Percentiles rank a stretch among this genome's conserved stretches.
These are phyloP conservation scores for Trifolium dubium DNA, from an alignment of 306 rosid species.

Conservation along the genomic window DNA sequence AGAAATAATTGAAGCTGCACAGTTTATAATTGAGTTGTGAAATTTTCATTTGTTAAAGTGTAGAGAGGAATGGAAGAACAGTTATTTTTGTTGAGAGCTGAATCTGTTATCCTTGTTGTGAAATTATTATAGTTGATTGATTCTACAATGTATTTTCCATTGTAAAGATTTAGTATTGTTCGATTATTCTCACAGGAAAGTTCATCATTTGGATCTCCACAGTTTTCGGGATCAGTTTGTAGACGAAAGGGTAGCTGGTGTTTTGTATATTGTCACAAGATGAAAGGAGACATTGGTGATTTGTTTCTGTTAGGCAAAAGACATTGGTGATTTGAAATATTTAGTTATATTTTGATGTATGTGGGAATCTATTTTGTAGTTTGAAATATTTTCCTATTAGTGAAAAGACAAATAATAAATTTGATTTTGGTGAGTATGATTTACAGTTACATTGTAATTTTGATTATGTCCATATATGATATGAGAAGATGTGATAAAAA, in stretches of 20 bases:
- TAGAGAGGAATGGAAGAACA: slow-evolving; percentile 33
- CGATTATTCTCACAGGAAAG: slow-evolving; percentile 22
- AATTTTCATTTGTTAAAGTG: slow-evolving; percentile 30
- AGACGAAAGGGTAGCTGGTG: slow-evolving; percentile 33
- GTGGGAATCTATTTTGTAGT: not conserved
- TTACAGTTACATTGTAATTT: slow-evolving; percentile 15
- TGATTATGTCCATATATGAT: not conserved
- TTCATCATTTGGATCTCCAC: slow-evolving; percentile 26
- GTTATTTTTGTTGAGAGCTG: not conserved
- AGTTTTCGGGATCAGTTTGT: slow-evolving; percentile 17
- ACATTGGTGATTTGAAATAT: too few relatives aligned
- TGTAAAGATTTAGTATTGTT: slow-evolving; percentile 2
- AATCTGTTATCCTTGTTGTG: slow-evolving; percentile 29
- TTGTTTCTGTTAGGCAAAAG: slow-evolving; percentile 3
- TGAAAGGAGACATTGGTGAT: slow-evolving; percentile 10
- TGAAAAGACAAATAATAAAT: not conserved
- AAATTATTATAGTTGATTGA: slow-evolving; percentile 27
- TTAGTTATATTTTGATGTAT: not conserved
- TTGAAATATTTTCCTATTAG: not conserved
- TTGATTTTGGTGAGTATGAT: not conserved
- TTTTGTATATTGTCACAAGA: slow-evolving; percentile 30
- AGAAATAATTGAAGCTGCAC: not conserved
- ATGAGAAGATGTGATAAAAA: not conserved
- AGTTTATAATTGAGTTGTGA: slow-evolving; percentile 14
- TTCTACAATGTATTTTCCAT: slow-evolving; percentile 25